Percentiles rank a stretch among this genome's conserved stretches.
Conservation (phyloP, 176 grass and related monocot genomes). For the Avena atlantica region DNA sequence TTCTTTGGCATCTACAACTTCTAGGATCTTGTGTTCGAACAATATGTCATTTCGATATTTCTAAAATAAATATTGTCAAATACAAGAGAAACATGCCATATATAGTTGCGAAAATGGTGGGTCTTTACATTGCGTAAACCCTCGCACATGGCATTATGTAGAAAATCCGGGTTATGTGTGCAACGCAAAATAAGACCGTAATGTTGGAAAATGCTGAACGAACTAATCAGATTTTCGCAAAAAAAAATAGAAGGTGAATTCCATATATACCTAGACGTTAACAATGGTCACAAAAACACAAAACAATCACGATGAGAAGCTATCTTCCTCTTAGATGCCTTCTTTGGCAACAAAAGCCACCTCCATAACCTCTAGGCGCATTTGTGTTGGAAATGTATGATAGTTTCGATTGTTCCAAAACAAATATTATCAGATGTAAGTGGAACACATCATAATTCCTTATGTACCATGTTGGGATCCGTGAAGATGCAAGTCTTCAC, state of each 20-base stretch:
- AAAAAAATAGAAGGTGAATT: too few relatives aligned
- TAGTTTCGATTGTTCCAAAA: background rate
- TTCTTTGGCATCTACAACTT: too few relatives aligned
- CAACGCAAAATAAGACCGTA: too few relatives aligned
- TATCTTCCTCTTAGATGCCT: background rate
- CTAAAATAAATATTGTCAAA: background rate
- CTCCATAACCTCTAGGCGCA: background rate
- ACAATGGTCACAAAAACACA: too few relatives aligned
- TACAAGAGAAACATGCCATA: background rate
- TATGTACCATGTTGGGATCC: background rate
- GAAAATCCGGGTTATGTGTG: too few relatives aligned
- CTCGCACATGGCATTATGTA: too few relatives aligned
- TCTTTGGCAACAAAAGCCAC: background rate
- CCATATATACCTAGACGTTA: too few relatives aligned
- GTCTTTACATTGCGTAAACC: too few relatives aligned
- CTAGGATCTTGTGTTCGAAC: background rate
- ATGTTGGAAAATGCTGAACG: too few relatives aligned
- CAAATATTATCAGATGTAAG: background rate
- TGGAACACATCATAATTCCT: background rate
- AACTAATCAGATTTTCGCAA: too few relatives aligned
- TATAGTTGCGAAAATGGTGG: background rate
- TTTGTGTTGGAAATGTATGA: background rate
- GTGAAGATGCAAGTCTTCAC: background rate
- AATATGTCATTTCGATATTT: background rate
- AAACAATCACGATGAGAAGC: too few relatives aligned